Base-by-base conservation (phyloP, 2,329 filamentous ascomycete genomes). In the Metarhizium album region DNA sequence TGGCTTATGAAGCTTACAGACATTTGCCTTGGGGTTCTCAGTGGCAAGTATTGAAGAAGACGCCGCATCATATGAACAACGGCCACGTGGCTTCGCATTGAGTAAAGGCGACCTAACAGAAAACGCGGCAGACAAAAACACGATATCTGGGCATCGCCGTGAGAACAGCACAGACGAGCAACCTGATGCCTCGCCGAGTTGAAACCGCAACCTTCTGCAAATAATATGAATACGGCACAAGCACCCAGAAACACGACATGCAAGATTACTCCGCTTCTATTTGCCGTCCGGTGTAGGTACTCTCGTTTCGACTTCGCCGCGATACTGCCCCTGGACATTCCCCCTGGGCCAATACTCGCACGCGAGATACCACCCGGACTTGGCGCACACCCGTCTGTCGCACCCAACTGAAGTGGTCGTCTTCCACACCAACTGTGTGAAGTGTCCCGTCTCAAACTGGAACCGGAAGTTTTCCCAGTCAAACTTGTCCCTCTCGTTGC, bases 401-500 rank as follows among this genome's bases (percentile, higher is more conserved):
- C 75, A 88, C 0, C 82, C 82, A 0, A 84, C 75, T 42, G 71
- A 69, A 6, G 69, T 80, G 1, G 81, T 86, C 23, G 70, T 64
- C 63, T 76, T 79, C 84, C 85, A 88, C 5, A 88, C 83, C 6
- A 88, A 64, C 69, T 87, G 84, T 1, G 84, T 85, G 58, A 88
- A 88, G 62, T 87, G 83, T 0, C 84, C 84, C 18, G 84, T 86
- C 33, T 67, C 63, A 56, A 81, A 70, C 8, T 60, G 68, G 59
- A 85, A 88, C 1, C 74, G 74, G 0, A 75, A 75, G 1, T 74
- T 61, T 2, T 60, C 55, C 62, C 78, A 90, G 57, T 84, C 65
- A 61, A 87, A 90, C 5, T 70, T 52, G 0, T 63, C 59, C 11
- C 78, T 52, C 61, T 69, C 67, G 55, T 74, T 61, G 18, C 79